These are phyloP conservation scores for Scedosporium aurantiacum DNA, from an alignment of 2,329 filamentous ascomycete species.

Conservation along the genomic window DNA sequence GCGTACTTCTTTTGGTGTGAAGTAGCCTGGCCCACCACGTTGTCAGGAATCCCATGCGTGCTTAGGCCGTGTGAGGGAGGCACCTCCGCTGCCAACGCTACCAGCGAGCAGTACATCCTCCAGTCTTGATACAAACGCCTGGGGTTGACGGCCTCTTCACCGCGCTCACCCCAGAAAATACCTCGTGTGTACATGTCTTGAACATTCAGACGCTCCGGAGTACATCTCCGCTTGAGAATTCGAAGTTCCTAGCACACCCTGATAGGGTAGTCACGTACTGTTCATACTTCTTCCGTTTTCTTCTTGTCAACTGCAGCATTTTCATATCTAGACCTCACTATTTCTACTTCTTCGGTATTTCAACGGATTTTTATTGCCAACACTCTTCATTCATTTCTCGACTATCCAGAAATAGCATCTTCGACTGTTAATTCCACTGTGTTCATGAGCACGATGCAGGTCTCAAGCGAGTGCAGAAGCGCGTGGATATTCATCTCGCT, in stretches of 20 bases:
- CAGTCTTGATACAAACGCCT: too few relatives aligned
- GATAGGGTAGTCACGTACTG: too few relatives aligned
- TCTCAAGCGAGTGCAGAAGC: slow-evolving; percentile 1
- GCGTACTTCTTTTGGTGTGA: background rate
- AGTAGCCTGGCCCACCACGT: background rate
- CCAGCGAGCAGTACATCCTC: background rate
- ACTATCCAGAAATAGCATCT: slow-evolving; percentile 1
- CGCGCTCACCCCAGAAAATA: background rate
- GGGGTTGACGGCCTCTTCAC: background rate
- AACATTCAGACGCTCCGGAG: background rate
- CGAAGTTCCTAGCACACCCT: background rate
- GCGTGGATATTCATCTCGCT: slow-evolving; percentile 3
- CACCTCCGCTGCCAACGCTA: background rate
- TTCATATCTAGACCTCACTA: background rate
- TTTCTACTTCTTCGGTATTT: background rate
- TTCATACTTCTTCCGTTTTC: too few relatives aligned
- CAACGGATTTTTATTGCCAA: background rate
- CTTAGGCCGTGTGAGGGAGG: background rate
- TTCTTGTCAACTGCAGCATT: background rate
- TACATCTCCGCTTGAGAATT: background rate
- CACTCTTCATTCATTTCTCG: background rate
- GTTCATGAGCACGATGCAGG: slow-evolving; percentile 2
- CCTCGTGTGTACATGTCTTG: background rate
- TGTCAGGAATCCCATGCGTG: background rate
- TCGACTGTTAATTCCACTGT: background rate